Percentiles rank a stretch among this genome's conserved stretches.
These are phyloP conservation scores for Syzygium malaccense DNA, from an alignment of 441 rosid genomes.

Conservation along the genomic window DNA sequence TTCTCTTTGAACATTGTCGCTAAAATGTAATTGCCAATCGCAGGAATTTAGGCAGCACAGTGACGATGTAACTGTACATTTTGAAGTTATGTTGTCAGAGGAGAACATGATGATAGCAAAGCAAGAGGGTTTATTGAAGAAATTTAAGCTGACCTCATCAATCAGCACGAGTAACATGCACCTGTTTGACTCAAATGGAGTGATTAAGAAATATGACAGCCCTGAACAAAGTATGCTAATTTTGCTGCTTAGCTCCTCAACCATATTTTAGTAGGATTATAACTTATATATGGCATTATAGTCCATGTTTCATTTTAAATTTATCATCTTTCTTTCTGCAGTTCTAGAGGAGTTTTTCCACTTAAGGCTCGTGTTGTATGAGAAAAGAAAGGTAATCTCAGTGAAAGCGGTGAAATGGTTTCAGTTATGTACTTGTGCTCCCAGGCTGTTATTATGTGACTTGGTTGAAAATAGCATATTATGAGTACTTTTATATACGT, in stretches of 20 bases:
- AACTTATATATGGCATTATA: background rate
- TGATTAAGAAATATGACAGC: conserved; percentile 72
- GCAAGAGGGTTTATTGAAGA: conserved; percentile 83
- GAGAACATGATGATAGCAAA: conserved; percentile 57
- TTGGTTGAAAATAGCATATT: background rate
- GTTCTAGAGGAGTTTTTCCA: conserved; percentile 82
- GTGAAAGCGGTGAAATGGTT: conserved; percentile 13
- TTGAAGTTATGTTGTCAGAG: conserved; percentile 52
- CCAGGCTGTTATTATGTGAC: background rate
- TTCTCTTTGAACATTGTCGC: background rate
- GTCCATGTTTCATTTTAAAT: background rate
- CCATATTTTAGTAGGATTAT: background rate
- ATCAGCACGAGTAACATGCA: conserved; percentile 88
- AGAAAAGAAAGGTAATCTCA: conserved; percentile 33
- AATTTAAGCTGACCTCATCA: conserved; percentile 58
- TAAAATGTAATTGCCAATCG: conserved; percentile 1
- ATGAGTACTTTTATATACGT: background rate
- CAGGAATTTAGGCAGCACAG: conserved; percentile 54
- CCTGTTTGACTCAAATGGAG: conserved; percentile 58
- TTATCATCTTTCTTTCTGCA: conserved; percentile 18
- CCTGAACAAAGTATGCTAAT: conserved; percentile 70
- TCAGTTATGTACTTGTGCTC: too few relatives aligned
- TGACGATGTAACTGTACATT: conserved; percentile 43
- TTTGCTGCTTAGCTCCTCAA: background rate
- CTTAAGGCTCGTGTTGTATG: conserved; percentile 35